Base-by-base conservation (phyloP, 2,329 filamentous ascomycete genomes). In the Trichoderma sp. region DNA sequence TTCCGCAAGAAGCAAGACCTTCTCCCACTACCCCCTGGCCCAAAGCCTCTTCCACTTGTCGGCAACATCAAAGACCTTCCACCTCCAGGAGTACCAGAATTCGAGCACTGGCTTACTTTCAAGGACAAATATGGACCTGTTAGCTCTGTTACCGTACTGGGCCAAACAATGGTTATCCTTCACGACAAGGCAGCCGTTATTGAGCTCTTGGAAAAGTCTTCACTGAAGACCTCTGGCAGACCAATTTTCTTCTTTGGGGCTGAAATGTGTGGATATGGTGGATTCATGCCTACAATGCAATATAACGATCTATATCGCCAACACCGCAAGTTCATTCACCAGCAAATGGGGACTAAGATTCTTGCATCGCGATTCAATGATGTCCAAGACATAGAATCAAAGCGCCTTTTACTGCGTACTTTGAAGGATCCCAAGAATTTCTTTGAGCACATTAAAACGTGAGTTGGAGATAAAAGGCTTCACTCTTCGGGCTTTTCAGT, bases 11-110 rank as follows among this genome's bases (percentile, higher is more conserved):
- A 50, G 30, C 3, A 65, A 15, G 6, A 15, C n/a, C 15, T 43
- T 17, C 61, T 75, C 3, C 78, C 71, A 13, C 39, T 75, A 6
- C 78, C 72, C 62, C 80, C 74, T 62, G 80, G 75, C 36, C 81
- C 75, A 74, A 78, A 71, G 20, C 79, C 79, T 1, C 74, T 83
- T 11, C 83, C 84, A 0, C 55, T 87, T 2, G 50, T 87, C 13
- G 85, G 85, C 11, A 87, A 87, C 73, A 72, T 86, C 9, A 76
- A 76, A 4, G 84, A 87, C 72, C 74, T 87, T 23, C 85, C 85
- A 2, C 76, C 79, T 1, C 66, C 74, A 3, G 79, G 77, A 4
- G 68, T 71, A 6, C 76, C 75, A 1, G 80, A 82, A 59, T 79
- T 76, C 73, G 73, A 78, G 36, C 80, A 82, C 64, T 83, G 80